Percentiles rank a stretch among this genome's conserved stretches.
These are phyloP conservation scores for Parachaetomium inaequale DNA, from an alignment of 495 filamentous ascomycete genomes.

Conservation along the genomic window DNA sequence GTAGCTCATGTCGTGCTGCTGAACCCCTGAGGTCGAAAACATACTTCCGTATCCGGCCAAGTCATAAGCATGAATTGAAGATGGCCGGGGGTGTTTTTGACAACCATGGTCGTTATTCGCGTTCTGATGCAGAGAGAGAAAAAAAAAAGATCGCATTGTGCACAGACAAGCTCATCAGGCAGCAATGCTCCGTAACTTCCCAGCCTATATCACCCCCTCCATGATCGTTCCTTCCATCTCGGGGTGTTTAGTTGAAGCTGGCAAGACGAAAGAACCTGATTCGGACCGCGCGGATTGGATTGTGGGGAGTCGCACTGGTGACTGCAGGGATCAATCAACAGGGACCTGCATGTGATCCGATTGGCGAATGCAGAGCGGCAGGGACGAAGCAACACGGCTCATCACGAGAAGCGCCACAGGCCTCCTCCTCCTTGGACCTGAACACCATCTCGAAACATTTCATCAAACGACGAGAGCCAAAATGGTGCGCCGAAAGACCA, in stretches of 20 bases:
- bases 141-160: no score
- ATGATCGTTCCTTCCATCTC: conserved; percentile 5
- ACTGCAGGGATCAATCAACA: no score
- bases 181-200: background rate
- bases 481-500: conserved; percentile 26
- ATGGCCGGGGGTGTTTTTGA: no score
- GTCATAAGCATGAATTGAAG: background rate
- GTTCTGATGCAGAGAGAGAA: no score
- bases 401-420: background rate
- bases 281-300: background rate
- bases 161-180: no score
- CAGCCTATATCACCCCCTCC: background rate
- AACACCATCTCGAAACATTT: background rate
- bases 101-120: background rate
- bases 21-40: conserved; percentile 2
- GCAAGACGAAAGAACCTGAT: no score
- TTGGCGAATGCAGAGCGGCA: background rate
- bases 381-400: background rate
- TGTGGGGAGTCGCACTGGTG: no score
- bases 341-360: background rate
- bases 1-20: background rate
- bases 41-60: conserved; percentile 10
- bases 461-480: background rate
- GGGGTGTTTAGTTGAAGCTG: no score
- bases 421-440: background rate